These are phyloP conservation scores for Pseudodiploospora longispora DNA, from an alignment of 2,329 filamentous ascomycete genomes.

Conservation along the genomic window DNA sequence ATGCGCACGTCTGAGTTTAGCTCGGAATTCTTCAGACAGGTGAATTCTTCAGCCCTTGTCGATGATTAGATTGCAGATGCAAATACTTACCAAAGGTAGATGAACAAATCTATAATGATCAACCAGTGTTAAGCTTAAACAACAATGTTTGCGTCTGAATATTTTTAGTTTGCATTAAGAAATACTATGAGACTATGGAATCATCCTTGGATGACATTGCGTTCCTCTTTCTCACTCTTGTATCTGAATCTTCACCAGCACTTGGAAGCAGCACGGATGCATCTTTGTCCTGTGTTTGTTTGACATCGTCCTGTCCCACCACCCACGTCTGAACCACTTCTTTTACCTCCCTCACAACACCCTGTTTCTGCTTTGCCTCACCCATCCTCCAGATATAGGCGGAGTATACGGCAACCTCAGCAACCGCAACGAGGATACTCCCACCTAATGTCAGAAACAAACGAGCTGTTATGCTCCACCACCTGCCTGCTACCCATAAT, in stretches of 20 bases:
- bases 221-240: constrained; percentile 19
- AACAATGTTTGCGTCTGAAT: no score
- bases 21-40: neutral
- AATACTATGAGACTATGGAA: neutral
- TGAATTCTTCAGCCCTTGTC: neutral
- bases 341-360: constrained; percentile 54
- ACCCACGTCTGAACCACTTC: constrained; percentile 68
- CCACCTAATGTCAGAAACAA: constrained; percentile 65
- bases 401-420: constrained; percentile 70
- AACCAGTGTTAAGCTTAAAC: no score
- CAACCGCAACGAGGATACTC: constrained; percentile 60
- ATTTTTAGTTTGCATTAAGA: neutral
- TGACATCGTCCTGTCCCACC: constrained; percentile 32
- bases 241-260: constrained; percentile 12
- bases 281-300: constrained; percentile 8
- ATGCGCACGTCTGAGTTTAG: constrained; percentile 1
- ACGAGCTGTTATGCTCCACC: constrained; percentile 65
- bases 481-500: constrained; percentile 68
- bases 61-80: neutral
- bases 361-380: constrained; percentile 58
- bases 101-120: neutral
- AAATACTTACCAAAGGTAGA: neutral
- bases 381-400: constrained; percentile 66
- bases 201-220: constrained; percentile 4
- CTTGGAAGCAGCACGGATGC: constrained; percentile 17